Evolutionary conservation across 108 stramenopile species (phyloP).

Genomic region (Mediolabrus comicus): DNA sequence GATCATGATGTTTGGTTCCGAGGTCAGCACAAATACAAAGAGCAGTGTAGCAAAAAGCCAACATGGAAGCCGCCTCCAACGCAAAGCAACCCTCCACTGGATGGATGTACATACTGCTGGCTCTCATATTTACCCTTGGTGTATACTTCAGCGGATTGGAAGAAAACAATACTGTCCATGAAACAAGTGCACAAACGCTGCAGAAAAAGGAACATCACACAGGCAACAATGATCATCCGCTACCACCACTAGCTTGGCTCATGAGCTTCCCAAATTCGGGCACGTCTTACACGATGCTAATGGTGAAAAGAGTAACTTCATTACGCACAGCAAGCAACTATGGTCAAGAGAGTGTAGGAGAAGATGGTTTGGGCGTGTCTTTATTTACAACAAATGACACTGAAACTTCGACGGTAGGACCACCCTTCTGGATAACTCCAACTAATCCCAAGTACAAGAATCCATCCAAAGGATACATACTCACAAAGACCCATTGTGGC

Average conservation of each 20-base stretch:
- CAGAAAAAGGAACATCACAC: not conserved
- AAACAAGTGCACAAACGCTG: too few relatives aligned
- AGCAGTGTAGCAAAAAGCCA: too few relatives aligned
- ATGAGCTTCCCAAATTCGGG: slow-evolving; percentile 77
- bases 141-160: too few relatives aligned
- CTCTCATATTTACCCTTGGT: too few relatives aligned
- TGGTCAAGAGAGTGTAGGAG: slow-evolving; percentile 39
- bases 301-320: slow-evolving; percentile 55
- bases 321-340: slow-evolving; percentile 68
- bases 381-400: not conserved
- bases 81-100: too few relatives aligned
- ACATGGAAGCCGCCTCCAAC: too few relatives aligned
- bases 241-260: slow-evolving; percentile 38
- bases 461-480: slow-evolving; percentile 39
- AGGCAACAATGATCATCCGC: not conserved
- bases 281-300: slow-evolving; percentile 65
- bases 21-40: too few relatives aligned
- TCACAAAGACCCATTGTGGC: slow-evolving; percentile 82
- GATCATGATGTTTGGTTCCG: too few relatives aligned
- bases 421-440: slow-evolving; percentile 25
- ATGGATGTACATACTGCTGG: too few relatives aligned
- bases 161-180: too few relatives aligned
- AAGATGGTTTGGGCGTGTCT: slow-evolving; percentile 22
- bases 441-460: not conserved
- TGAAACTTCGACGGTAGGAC: not conserved